A percentile compares a stretch with the other conserved stretches of the same genome.
Conservation (phyloP, 2,329 filamentous ascomycete species). For the Sclerotinia spermophila region DNA sequence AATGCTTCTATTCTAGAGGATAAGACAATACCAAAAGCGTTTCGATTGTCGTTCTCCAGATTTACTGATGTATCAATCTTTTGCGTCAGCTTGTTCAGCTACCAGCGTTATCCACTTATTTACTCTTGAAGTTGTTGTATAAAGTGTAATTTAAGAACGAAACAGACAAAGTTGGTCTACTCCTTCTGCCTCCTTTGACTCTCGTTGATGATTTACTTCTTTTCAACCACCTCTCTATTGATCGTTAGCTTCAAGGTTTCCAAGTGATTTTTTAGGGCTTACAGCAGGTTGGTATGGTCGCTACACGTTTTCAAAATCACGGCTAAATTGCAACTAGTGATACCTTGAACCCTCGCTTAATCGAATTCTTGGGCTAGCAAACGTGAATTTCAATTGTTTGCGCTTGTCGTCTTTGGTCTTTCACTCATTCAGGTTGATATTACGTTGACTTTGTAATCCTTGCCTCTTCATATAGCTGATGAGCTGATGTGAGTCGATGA, state of each 20-base stretch:
- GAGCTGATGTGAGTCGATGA: neutral
- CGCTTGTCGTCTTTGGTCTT: neutral
- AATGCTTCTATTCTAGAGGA: neutral
- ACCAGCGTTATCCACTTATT: neutral
- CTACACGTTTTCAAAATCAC: neutral
- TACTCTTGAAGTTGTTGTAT: neutral
- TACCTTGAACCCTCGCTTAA: neutral
- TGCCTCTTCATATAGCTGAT: neutral
- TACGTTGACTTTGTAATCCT: neutral
- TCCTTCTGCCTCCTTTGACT: neutral
- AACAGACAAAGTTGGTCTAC: neutral
- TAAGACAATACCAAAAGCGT: neutral
- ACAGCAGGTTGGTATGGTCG: neutral
- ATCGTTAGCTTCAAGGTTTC: neutral
- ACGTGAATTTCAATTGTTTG: neutral
- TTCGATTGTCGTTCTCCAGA: neutral
- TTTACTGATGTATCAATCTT: neutral
- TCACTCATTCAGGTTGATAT: neutral
- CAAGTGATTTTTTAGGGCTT: neutral
- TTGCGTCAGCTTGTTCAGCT: neutral
- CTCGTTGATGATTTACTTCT: neutral
- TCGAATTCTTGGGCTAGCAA: neutral
- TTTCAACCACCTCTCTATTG: neutral
- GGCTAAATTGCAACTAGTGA: neutral
- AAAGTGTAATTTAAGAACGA: neutral